Percentiles rank a stretch among this genome's conserved stretches.
phyloP scores from a whole-genome alignment of 2,329 filamentous ascomycete genomes.

The Talaromyces sp. region DNA sequence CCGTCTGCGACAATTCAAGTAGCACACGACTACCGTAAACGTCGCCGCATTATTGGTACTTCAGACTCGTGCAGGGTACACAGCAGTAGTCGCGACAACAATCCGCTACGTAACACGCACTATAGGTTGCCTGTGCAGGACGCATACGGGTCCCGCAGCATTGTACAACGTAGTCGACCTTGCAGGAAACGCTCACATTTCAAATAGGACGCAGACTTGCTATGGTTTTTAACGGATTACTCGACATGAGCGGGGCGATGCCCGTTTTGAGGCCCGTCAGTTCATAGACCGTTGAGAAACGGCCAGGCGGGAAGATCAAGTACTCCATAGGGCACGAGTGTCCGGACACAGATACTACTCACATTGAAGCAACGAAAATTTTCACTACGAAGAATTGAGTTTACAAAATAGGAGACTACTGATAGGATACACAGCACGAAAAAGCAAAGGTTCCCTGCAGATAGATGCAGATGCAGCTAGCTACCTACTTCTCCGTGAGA shows the following conservation, averaged over 20 bases:
- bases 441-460: constrained; percentile 2
- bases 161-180: background rate
- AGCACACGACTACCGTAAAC: background rate
- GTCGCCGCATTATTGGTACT: background rate
- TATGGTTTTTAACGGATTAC: background rate
- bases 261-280: background rate
- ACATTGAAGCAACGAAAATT: background rate
- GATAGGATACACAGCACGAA: background rate
- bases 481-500: background rate
- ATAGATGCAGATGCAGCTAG: background rate
- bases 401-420: background rate
- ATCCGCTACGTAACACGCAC: background rate
- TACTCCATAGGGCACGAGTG: background rate
- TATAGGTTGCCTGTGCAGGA: background rate
- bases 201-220: background rate
- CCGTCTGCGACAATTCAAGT: background rate
- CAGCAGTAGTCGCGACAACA: background rate
- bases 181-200: background rate
- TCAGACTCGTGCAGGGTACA: background rate
- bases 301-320: background rate
- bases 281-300: background rate
- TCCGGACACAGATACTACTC: background rate
- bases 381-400: background rate
- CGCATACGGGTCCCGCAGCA: background rate
- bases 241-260: background rate